These are phyloP conservation scores for Vitis amurensis DNA, from an alignment of 164 flowering plant genomes.

Conservation along the genomic window DNA sequence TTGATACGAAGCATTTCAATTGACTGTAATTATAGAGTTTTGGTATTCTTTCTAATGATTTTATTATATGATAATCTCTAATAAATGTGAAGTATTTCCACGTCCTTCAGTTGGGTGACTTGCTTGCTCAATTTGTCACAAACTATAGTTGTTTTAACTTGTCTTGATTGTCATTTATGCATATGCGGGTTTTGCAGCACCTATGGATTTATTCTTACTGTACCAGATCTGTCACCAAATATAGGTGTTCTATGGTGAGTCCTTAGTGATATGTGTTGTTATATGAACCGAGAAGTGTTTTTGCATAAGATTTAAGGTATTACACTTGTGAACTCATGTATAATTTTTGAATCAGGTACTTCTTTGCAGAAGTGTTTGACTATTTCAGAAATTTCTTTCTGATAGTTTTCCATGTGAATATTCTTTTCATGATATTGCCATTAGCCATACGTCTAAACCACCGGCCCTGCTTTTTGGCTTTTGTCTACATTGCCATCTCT, in stretches of 20 bases:
- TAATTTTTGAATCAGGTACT: slow-evolving; percentile 67
- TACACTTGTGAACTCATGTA: slow-evolving; percentile 1
- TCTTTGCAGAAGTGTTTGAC: slow-evolving; percentile 97
- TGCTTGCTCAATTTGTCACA: too few relatives aligned
- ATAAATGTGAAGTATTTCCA: too few relatives aligned
- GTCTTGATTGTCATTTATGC: slow-evolving; percentile 1
- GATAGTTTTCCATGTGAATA: slow-evolving; percentile 83
- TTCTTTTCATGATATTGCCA: slow-evolving; percentile 86
- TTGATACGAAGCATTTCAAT: too few relatives aligned
- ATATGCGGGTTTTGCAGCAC: slow-evolving; percentile 59
- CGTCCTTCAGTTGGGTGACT: too few relatives aligned
- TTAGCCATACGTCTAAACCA: slow-evolving; percentile 85
- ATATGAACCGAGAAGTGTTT: background rate
- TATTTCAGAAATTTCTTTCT: slow-evolving; percentile 86
- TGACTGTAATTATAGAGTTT: too few relatives aligned
- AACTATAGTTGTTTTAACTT: background rate
- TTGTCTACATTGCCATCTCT: slow-evolving; percentile 73
- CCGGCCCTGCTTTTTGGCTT: slow-evolving; percentile 91
- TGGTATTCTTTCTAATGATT: too few relatives aligned
- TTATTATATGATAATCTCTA: too few relatives aligned
- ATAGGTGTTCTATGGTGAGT: slow-evolving; percentile 91
- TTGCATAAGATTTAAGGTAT: background rate
- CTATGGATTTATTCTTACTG: slow-evolving; percentile 86
- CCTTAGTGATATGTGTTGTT: slow-evolving; percentile 9
- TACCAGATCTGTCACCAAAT: slow-evolving; percentile 90